Evolutionary conservation across 177 flowering plant genomes (phyloP).

Genomic region (Vitis hybrid): DNA sequence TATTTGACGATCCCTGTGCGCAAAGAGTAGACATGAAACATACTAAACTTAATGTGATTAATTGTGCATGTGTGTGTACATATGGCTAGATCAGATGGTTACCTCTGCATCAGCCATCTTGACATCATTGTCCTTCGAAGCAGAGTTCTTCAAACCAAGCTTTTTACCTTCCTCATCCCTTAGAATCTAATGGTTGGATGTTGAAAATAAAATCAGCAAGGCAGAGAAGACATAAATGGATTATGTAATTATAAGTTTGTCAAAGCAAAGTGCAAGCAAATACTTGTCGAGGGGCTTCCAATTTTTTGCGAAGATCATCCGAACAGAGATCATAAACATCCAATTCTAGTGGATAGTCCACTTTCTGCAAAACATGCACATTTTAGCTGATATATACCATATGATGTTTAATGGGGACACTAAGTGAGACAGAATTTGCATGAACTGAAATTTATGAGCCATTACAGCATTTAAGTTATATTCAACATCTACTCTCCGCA

Average conservation of each 20-base stretch:
- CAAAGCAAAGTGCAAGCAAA: conserved; percentile 8
- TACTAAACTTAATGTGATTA: not conserved
- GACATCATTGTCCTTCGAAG: conserved; percentile 59
- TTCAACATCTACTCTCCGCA: not conserved
- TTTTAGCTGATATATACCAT: not conserved
- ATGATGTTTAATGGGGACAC: not conserved
- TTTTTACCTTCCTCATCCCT: conserved; percentile 87
- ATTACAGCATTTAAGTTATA: not conserved
- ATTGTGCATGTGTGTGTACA: not conserved
- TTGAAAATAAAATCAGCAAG: not conserved
- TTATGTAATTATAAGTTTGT: not conserved
- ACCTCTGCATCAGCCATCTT: conserved; percentile 84
- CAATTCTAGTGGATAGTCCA: conserved; percentile 92
- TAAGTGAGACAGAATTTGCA: not conserved
- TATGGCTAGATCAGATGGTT: not conserved
- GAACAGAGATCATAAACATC: conserved; percentile 94
- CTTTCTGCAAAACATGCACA: conserved; percentile 60
- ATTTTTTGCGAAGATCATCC: conserved; percentile 69
- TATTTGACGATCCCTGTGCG: conserved; percentile 67
- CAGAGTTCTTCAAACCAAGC: conserved; percentile 61
- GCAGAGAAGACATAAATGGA: not conserved
- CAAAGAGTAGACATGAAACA: conserved; percentile 2
- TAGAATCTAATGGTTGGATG: conserved; percentile 39
- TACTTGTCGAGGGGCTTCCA: conserved; percentile 90
- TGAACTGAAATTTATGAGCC: not conserved